Base-by-base conservation (phyloP, 1,284 basidiomycete species). In the Paramarasmius palmivorus region DNA sequence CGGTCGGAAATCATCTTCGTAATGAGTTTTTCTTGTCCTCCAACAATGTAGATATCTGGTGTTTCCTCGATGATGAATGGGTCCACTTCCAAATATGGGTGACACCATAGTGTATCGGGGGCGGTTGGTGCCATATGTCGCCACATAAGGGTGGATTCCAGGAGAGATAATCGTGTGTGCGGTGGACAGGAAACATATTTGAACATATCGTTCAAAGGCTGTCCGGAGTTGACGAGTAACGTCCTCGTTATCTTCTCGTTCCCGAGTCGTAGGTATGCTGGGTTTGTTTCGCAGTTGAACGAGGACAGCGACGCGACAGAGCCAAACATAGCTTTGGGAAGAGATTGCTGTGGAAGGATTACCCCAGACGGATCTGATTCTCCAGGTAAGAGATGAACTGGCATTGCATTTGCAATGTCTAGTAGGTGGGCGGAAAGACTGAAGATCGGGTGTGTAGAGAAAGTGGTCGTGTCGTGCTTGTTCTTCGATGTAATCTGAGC, bases 41-140 rank as follows among this genome's bases (percentile, higher is more conserved):
- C 96, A n/a, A 97, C 77, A 58, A 97, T 78, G 66, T 97, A 96
- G 32, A 99, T 70, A 66, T 98, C 85, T 8, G 97, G 97, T 7
- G 92, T 88, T 64, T 88, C 79, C 23, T 76, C 68, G 37, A 99
- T 77, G 53, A 98, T 79, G 71, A 99, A 99, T 0, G 97, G 97
- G 68, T 99, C 97, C 8, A 76, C 74, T 36, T 84, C 79, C 49
- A 91, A 86, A 73, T 92, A 98, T 8, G 97, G 97, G 68, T 98
- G 96, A 65, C 96, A 98, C 94, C 95, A 98, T 1, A 99, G 79
- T 1, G 97, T 99, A 70, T 99, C 97, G 12, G 97, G 97, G 12
- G 96, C 95, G 1, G 96, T 99, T 0, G 97, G 97, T 9, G 97
- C 96, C 62, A 98, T 83, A 71, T 99, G 97, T 57, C 93, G 80